Evolutionary conservation across 768 basidiomycete genomes (phyloP).

Genomic region (Serendipita sp.): DNA sequence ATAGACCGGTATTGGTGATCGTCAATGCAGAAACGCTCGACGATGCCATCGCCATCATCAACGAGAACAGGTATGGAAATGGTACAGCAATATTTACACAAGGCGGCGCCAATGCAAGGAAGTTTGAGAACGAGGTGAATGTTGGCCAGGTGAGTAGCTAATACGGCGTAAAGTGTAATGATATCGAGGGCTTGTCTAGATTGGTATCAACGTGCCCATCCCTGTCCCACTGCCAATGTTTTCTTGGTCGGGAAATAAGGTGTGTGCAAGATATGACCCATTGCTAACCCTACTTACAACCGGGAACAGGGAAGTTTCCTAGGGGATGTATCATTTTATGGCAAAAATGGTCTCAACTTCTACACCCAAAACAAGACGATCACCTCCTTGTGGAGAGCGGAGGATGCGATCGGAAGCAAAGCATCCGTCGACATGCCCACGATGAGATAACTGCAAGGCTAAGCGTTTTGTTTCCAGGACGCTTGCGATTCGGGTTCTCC

Average conservation of each 20-base stretch:
- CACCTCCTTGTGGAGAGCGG: constrained; percentile 83
- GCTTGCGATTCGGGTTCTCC: constrained; percentile 20
- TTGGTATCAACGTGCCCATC: constrained; percentile 87
- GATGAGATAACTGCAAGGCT: constrained; percentile 17
- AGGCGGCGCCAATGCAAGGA: constrained; percentile 85
- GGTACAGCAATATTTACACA: constrained; percentile 94
- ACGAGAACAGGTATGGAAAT: constrained; percentile 81
- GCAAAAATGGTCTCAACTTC: constrained; percentile 83
- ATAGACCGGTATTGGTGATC: constrained; percentile 55
- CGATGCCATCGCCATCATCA: constrained; percentile 80
- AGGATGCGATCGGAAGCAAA: constrained; percentile 61
- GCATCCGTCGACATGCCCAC: constrained; percentile 84
- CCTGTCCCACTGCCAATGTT: constrained; percentile 89
- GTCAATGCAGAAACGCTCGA: constrained; percentile 71
- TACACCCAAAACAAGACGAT: constrained; percentile 97
- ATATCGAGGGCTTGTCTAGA: constrained; percentile 26
- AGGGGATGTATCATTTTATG: constrained; percentile 85
- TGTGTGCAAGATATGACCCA: constrained; percentile 12
- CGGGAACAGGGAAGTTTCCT: constrained; percentile 44
- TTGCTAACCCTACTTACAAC: background rate
- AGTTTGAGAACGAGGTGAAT: constrained; percentile 77
- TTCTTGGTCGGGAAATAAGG: constrained; percentile 92
- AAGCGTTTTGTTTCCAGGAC: background rate
- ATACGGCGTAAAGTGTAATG: background rate
- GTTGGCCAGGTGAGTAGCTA: constrained; percentile 31